Evolutionary conservation across 2,329 filamentous ascomycete genomes (phyloP).

Genomic region (Fusarium virguliforme): DNA sequence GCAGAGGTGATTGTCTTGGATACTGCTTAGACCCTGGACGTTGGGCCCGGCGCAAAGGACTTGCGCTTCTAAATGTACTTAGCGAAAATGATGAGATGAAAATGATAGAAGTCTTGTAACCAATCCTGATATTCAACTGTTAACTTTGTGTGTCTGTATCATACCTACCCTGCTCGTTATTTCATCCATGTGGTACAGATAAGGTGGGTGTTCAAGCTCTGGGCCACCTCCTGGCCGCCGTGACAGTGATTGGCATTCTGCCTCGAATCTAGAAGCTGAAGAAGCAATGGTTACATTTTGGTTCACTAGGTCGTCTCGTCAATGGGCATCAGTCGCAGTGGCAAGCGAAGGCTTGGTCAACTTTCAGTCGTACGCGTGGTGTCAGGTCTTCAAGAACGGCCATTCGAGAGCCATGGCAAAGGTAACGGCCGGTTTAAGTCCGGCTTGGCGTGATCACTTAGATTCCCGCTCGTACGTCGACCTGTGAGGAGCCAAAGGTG

Average conservation of each 20-base stretch:
- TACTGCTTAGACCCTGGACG: constrained; percentile 64
- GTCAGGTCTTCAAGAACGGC: neutral
- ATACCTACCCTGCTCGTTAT: neutral
- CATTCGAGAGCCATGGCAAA: neutral
- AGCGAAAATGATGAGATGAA: constrained; percentile 27
- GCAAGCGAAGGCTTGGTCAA: no score
- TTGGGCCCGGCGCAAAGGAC: constrained; percentile 7
- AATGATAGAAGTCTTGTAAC: neutral
- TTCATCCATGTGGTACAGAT: neutral
- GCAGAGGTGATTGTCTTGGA: constrained; percentile 80
- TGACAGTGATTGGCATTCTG: no score
- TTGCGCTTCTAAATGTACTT: constrained; percentile 32
- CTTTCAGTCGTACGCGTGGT: neutral
- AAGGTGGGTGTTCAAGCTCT: neutral
- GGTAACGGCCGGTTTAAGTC: constrained; percentile 5
- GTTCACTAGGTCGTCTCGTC: no score
- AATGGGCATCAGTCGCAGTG: no score
- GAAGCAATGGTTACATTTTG: no score
- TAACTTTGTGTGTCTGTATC: neutral
- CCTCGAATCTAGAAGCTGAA: neutral
- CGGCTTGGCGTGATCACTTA: constrained; percentile 8
- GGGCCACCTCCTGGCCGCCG: no score
- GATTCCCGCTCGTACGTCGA: neutral
- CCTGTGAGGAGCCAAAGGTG: constrained; percentile 2
- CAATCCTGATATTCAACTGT: neutral